Conservation (phyloP, 768 basidiomycete genomes). For the Suillus subaureus region DNA sequence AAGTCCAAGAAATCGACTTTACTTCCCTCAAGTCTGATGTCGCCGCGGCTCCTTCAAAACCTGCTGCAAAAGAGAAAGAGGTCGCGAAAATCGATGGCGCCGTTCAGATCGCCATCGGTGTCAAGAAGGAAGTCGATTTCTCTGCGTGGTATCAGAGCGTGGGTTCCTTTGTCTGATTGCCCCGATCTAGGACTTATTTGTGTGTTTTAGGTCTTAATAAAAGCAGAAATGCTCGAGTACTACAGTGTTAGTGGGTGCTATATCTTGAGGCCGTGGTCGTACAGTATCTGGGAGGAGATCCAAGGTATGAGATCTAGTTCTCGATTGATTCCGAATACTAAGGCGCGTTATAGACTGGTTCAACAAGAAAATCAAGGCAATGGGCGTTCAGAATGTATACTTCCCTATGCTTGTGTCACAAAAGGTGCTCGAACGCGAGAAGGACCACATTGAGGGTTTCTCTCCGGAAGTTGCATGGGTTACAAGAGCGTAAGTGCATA, state of each 20-base stretch:
- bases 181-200: conserved; percentile 12
- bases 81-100: conserved; percentile 85
- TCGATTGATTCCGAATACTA: neutral
- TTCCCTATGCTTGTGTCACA: conserved; percentile 98
- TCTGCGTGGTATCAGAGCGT: conserved; percentile 93
- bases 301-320: conserved; percentile 57
- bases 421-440: conserved; percentile 93
- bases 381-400: conserved; percentile 96
- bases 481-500: conserved; percentile 77
- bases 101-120: conserved; percentile 90
- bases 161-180: conserved; percentile 24
- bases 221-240: conserved; percentile 99
- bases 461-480: conserved; percentile 99
- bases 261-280: conserved; percentile 97
- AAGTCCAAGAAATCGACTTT: conserved; percentile 78
- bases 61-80: conserved; percentile 59
- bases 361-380: conserved; percentile 86
- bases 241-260: conserved; percentile 99
- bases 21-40: conserved; percentile 54
- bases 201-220: conserved; percentile 79
- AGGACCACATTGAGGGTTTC: conserved; percentile 98
- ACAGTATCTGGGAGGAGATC: conserved; percentile 95
- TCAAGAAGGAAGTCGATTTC: conserved; percentile 96
- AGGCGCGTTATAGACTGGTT: conserved; percentile 75
- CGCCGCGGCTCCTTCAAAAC: conserved; percentile 34